A percentile compares a stretch with the other conserved stretches of the same genome.
Evolutionary conservation across 2,329 filamentous ascomycete genomes (phyloP).

Genomic region (Colletotrichum sp.): DNA sequence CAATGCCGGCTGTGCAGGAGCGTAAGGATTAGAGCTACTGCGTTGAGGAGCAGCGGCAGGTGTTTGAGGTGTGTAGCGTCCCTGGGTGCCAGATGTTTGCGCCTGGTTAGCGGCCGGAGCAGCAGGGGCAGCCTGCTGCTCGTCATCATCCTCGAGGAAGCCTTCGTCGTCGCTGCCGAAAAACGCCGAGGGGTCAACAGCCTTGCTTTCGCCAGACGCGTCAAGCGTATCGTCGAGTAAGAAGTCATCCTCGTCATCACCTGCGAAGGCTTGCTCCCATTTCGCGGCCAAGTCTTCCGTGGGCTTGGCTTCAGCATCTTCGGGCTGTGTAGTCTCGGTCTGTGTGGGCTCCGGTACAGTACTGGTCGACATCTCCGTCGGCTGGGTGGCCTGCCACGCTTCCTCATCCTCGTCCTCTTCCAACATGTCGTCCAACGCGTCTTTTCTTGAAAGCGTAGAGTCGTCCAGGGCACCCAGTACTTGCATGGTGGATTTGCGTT

Average conservation of each 20-base stretch:
- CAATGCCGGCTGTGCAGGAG: neutral
- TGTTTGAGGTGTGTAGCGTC: conserved; percentile 18
- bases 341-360: neutral
- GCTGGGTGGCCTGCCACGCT: neutral
- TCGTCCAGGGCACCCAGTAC: conserved; percentile 60
- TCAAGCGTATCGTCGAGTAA: conserved; percentile 61
- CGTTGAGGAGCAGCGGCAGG: neutral
- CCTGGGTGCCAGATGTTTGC: conserved; percentile 6
- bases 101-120: neutral
- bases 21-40: neutral
- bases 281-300: conserved; percentile 76
- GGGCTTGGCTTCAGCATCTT: conserved; percentile 26
- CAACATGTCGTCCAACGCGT: conserved; percentile 32
- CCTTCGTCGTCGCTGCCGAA: conserved; percentile 87
- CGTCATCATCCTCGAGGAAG: conserved; percentile 75
- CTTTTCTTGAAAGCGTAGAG: conserved; percentile 26
- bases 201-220: conserved; percentile 45
- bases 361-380: neutral
- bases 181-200: conserved; percentile 68
- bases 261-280: conserved; percentile 83
- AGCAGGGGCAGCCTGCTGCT: conserved; percentile 32
- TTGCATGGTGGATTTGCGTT: conserved; percentile 74
- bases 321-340: conserved; percentile 3
- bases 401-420: conserved; percentile 32
- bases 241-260: conserved; percentile 72